Evolutionary conservation across 495 filamentous ascomycete genomes (phyloP).

Genomic region (Talaromyces liani): DNA sequence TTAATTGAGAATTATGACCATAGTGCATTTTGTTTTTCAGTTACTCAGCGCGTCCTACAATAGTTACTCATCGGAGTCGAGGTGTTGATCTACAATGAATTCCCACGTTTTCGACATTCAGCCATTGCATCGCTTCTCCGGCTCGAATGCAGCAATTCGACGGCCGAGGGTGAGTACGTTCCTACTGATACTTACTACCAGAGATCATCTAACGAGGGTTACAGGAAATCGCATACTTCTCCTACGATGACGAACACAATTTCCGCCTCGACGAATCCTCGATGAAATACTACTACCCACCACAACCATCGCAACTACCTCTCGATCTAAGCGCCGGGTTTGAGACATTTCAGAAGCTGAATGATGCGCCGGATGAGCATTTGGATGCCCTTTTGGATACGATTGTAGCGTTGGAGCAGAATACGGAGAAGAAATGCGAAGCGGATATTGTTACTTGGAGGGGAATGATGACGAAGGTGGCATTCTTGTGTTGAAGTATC

Average conservation of each 20-base stretch:
- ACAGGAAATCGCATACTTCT: constrained; percentile 85
- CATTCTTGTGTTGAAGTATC: neutral
- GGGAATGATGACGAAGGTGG: constrained; percentile 97
- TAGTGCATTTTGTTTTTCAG: neutral
- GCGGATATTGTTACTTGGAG: constrained; percentile 88
- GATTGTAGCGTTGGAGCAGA: constrained; percentile 63
- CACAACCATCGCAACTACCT: constrained; percentile 58
- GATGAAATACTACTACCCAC: constrained; percentile 81
- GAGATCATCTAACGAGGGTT: neutral
- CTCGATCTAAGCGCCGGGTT: constrained; percentile 71
- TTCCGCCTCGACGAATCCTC: constrained; percentile 71
- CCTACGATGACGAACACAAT: constrained; percentile 75
- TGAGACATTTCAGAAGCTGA: constrained; percentile 73
- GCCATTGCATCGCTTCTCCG: constrained; percentile 51
- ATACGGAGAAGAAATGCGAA: constrained; percentile 55
- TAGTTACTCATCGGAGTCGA: neutral
- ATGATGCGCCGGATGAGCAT: constrained; percentile 79
- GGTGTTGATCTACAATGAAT: constrained; percentile 21
- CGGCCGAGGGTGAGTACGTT: constrained; percentile 52
- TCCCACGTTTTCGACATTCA: constrained; percentile 50
- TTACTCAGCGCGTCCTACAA: too few relatives aligned
- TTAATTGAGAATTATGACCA: neutral
- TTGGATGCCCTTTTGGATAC: constrained; percentile 75
- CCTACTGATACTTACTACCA: neutral
- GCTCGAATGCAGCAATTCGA: constrained; percentile 55